phyloP scores from a whole-genome alignment of 352 stramenopile species.

The Globisporangium acanthophoron region DNA sequence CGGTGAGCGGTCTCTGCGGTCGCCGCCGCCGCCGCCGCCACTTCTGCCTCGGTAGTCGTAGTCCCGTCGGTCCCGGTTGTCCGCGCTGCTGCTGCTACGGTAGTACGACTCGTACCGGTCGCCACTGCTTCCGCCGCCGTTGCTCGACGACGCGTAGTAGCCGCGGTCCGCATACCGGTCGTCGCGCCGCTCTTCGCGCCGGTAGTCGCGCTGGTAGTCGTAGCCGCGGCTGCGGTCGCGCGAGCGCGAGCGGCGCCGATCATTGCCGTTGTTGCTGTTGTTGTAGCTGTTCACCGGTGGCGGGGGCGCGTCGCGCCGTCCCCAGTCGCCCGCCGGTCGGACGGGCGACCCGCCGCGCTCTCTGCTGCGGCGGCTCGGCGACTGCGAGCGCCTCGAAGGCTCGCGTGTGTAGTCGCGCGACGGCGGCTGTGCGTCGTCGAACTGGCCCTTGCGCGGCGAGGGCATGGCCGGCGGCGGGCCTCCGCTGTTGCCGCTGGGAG shows the following conservation, averaged over 20 bases:
- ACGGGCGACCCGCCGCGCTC: slow-evolving; percentile 8
- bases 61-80: slow-evolving; percentile 10
- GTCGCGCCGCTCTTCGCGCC: slow-evolving; percentile 9
- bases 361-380: slow-evolving; percentile 11
- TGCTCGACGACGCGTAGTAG: slow-evolving; percentile 18
- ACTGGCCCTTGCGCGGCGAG: slow-evolving; percentile 43
- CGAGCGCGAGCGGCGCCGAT: slow-evolving; percentile 20
- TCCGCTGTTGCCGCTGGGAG: not conserved
- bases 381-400: slow-evolving; percentile 7
- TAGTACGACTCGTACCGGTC: slow-evolving; percentile 21
- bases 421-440: slow-evolving; percentile 53
- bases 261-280: slow-evolving; percentile 5
- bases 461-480: slow-evolving; percentile 11
- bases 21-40: slow-evolving; percentile 3
- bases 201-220: slow-evolving; percentile 6
- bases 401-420: slow-evolving; percentile 5
- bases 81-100: slow-evolving; percentile 8
- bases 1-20: slow-evolving; percentile 11
- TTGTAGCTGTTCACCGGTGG: slow-evolving; percentile 1
- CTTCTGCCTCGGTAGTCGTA: slow-evolving; percentile 11
- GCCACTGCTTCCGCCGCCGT: not conserved
- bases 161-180: slow-evolving; percentile 21
- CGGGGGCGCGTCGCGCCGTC: not conserved
- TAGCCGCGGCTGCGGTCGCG: slow-evolving; percentile 13
- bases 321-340: not conserved